phyloP scores from a whole-genome alignment of 2,329 filamentous ascomycete genomes.

The Trichoderma pleuroti region DNA sequence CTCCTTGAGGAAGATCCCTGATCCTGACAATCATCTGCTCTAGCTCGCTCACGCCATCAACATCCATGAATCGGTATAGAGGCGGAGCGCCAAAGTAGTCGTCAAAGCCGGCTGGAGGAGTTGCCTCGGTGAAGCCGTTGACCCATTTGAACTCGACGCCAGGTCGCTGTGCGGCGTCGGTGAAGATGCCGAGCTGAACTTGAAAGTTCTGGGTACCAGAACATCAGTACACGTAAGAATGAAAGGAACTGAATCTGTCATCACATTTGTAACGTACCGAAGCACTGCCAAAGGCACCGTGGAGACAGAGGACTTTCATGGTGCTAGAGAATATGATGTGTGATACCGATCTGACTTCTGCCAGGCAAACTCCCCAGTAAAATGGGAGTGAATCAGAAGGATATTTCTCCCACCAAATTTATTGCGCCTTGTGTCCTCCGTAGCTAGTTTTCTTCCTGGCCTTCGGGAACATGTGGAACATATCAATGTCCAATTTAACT shows the following conservation, averaged over 20 bases:
- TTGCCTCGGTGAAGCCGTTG: conserved; percentile 47
- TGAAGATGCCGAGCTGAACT: conserved; percentile 45
- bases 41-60: conserved; percentile 40
- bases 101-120: conserved; percentile 52
- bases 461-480: not conserved
- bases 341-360: not conserved
- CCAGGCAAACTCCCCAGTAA: not conserved
- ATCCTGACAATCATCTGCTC: conserved; percentile 50
- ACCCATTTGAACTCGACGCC: conserved; percentile 45
- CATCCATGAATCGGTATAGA: conserved; percentile 53
- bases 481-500: not conserved
- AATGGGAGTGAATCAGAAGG: not conserved
- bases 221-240: not conserved
- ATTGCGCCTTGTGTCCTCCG: not conserved
- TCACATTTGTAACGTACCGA: conserved; percentile 25
- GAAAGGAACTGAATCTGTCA: not conserved
- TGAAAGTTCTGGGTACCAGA: conserved; percentile 47
- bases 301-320: conserved; percentile 57
- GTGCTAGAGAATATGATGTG: not conserved
- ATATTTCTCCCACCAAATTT: not conserved
- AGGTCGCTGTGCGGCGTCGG: conserved; percentile 23
- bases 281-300: conserved; percentile 56
- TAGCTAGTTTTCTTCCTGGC: not conserved
- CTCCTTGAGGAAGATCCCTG: conserved; percentile 51
- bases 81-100: conserved; percentile 55